A percentile compares a stretch with the other conserved stretches of the same genome.
Evolutionary conservation across 163 green algal genomes (phyloP).

Genomic region (Prototheca wickerhamii): DNA sequence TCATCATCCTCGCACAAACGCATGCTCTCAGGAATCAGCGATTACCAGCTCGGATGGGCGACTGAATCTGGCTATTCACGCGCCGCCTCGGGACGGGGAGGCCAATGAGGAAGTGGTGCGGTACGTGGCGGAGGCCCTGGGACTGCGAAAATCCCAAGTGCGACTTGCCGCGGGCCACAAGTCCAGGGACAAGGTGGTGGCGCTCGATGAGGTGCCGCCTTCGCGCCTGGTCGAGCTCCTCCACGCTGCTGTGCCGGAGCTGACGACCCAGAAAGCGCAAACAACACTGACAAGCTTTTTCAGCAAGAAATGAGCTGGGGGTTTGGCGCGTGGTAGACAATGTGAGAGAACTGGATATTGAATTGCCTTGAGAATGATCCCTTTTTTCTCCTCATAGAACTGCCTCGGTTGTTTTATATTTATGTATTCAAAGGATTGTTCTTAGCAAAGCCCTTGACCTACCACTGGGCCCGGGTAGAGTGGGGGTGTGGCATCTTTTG

Average conservation of each 20-base stretch:
- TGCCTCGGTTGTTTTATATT: too few species aligned
- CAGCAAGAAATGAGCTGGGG: background rate
- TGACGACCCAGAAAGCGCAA: background rate
- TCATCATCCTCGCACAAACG: background rate
- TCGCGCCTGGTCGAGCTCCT: background rate
- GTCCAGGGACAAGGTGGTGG: conserved; percentile 12
- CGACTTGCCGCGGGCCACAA: conserved; percentile 1
- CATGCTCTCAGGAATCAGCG: background rate
- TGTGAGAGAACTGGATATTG: background rate
- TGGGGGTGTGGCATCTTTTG: too few species aligned
- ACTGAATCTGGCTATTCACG: conserved; percentile 7
- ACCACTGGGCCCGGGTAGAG: too few species aligned
- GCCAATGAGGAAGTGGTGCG: conserved; percentile 1
- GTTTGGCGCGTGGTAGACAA: background rate
- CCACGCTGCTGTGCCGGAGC: background rate
- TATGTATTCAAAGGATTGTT: too few species aligned
- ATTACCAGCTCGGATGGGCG: background rate
- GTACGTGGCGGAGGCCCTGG: conserved; percentile 10
- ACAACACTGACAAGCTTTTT: background rate
- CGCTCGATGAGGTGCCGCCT: background rate
- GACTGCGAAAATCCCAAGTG: conserved; percentile 1
- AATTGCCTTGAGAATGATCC: too few species aligned
- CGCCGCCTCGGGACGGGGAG: conserved; percentile 9
- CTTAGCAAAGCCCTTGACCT: too few species aligned
- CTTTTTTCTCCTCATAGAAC: too few species aligned